Conservation (phyloP, 768 basidiomycete genomes). For the Paxillus rubicundulus region DNA sequence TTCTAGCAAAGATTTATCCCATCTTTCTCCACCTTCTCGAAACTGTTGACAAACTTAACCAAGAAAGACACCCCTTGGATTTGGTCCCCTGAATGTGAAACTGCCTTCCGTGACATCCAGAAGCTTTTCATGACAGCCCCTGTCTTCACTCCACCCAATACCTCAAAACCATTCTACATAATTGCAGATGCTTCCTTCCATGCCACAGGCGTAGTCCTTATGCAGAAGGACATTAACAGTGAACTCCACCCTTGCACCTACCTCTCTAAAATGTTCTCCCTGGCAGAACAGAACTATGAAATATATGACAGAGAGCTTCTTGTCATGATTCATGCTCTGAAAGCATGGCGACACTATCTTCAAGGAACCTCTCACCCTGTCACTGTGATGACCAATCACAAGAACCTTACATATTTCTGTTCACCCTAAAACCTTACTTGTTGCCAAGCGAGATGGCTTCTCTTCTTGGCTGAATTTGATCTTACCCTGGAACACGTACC, state of each 20-base stretch:
- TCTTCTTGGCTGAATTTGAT: too few species aligned
- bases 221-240: neutral
- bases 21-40: conserved; percentile 31
- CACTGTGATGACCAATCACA: conserved; percentile 34
- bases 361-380: conserved; percentile 29
- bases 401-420: conserved; percentile 3
- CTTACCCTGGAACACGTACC: neutral
- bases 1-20: neutral
- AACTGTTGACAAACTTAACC: conserved; percentile 10
- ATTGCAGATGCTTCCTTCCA: neutral
- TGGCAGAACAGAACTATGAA: conserved; percentile 45
- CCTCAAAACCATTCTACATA: conserved; percentile 8
- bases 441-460: too few species aligned
- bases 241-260: neutral
- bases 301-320: conserved; percentile 37
- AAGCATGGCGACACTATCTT: conserved; percentile 30
- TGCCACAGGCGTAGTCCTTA: neutral
- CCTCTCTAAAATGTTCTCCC: neutral
- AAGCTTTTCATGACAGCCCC: neutral
- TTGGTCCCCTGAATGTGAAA: neutral
- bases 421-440: neutral
- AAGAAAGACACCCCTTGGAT: neutral
- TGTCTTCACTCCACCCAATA: neutral
- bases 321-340: neutral
- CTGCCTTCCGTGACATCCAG: neutral